phyloP scores from a whole-genome alignment of 75 land plant species.

The Pinus albicaulis region DNA sequence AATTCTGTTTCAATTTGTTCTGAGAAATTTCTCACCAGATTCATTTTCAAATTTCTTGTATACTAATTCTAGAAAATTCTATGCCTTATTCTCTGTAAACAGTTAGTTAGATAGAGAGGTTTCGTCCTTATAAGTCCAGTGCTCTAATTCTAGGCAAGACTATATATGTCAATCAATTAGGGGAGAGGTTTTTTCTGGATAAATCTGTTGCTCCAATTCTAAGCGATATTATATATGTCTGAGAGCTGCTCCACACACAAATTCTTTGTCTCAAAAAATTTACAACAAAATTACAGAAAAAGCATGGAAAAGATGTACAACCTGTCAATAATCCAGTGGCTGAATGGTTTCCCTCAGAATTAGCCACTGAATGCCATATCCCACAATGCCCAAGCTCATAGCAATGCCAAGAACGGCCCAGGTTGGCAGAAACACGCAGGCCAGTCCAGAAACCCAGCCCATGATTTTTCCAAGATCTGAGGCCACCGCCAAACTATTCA shows the following conservation, averaged over 20 bases:
- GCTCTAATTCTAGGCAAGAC: too few relatives aligned
- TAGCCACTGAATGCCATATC: conserved; percentile 72
- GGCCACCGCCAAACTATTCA: conserved; percentile 82
- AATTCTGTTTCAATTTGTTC: neutral
- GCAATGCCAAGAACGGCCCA: conserved; percentile 60
- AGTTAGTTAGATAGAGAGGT: too few relatives aligned
- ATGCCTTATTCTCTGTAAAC: too few relatives aligned
- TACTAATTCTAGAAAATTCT: neutral
- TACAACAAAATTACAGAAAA: neutral
- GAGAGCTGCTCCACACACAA: too few relatives aligned
- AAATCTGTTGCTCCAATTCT: too few relatives aligned
- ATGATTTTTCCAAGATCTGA: conserved; percentile 81
- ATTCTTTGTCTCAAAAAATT: too few relatives aligned
- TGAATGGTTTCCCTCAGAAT: conserved; percentile 35
- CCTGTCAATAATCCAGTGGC: conserved; percentile 38
- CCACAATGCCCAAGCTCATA: conserved; percentile 47
- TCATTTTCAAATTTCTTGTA: too few relatives aligned
- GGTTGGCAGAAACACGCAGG: conserved; percentile 52
- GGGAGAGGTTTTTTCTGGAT: too few relatives aligned
- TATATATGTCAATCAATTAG: too few relatives aligned
- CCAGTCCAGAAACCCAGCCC: conserved; percentile 75
- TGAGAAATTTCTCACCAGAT: neutral
- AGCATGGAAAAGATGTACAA: neutral
- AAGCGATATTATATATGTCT: too few relatives aligned
- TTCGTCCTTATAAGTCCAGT: too few relatives aligned